Conservation (phyloP, 139 green algal species). For the Spirogloea muscicola region DNA sequence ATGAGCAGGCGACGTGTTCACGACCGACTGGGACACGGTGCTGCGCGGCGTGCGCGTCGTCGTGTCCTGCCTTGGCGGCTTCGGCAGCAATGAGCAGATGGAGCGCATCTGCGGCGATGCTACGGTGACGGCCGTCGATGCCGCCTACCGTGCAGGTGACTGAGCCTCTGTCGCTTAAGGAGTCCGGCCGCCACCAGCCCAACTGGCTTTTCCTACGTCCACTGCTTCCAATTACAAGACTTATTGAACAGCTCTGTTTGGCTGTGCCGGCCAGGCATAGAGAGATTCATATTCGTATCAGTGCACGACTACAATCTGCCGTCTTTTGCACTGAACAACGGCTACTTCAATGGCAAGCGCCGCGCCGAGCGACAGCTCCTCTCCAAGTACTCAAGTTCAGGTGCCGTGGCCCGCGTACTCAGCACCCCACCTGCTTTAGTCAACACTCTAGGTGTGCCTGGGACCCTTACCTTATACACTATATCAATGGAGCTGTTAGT, state of each 20-base stretch:
- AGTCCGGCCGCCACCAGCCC: too few relatives aligned
- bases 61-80: slow-evolving; percentile 46
- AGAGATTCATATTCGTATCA: slow-evolving; percentile 50
- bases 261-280: slow-evolving; percentile 8
- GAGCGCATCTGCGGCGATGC: slow-evolving; percentile 45
- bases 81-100: slow-evolving; percentile 51
- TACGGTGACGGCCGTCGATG: slow-evolving; percentile 34
- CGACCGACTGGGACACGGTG: slow-evolving; percentile 5
- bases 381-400: slow-evolving; percentile 24
- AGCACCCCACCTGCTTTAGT: too few relatives aligned
- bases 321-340: slow-evolving; percentile 27
- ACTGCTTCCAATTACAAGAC: not conserved
- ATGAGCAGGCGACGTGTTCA: slow-evolving; percentile 33
- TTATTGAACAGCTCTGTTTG: not conserved
- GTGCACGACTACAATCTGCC: slow-evolving; percentile 55
- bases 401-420: too few relatives aligned
- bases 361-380: slow-evolving; percentile 24
- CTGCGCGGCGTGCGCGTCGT: slow-evolving; percentile 19
- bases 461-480: too few relatives aligned
- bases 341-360: slow-evolving; percentile 49
- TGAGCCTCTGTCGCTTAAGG: too few relatives aligned
- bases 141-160: too few relatives aligned
- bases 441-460: too few relatives aligned
- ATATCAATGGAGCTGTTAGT: too few relatives aligned
- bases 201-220: too few relatives aligned